phyloP scores from a whole-genome alignment of 106 monocot genomes.

The Allium cepa region DNA sequence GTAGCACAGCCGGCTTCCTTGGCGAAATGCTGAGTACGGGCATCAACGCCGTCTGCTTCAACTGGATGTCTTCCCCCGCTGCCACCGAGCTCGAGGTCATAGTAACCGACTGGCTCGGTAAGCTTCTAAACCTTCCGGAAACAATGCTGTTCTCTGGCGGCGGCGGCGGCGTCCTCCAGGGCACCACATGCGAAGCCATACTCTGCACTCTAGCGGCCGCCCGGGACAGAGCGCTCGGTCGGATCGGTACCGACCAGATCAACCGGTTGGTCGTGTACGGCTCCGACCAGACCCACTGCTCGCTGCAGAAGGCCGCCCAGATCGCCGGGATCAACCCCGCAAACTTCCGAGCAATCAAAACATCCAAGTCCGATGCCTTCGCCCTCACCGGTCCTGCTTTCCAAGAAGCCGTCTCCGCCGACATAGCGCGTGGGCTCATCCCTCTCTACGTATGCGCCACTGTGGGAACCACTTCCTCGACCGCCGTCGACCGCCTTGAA shows the following conservation, averaged over 20 bases:
- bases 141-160: slow-evolving; percentile 18
- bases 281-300: slow-evolving; percentile 36
- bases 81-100: slow-evolving; percentile 17
- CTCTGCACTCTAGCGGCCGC: slow-evolving; percentile 8
- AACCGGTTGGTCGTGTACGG: slow-evolving; percentile 24
- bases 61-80: slow-evolving; percentile 16
- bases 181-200: slow-evolving; percentile 24
- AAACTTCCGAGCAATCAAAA: slow-evolving; percentile 22
- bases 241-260: slow-evolving; percentile 10
- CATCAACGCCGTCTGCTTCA: slow-evolving; percentile 16
- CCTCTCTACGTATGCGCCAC: slow-evolving; percentile 36
- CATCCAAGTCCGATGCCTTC: slow-evolving; percentile 9
- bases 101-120: slow-evolving; percentile 18
- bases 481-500: slow-evolving; percentile 18
- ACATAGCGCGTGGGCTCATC: slow-evolving; percentile 16
- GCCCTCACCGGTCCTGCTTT: slow-evolving; percentile 6
- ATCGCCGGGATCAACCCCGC: slow-evolving; percentile 21
- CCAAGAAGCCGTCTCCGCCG: background rate
- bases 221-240: background rate
- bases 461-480: slow-evolving; percentile 29
- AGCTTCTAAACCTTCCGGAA: slow-evolving; percentile 6
- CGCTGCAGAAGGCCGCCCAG: slow-evolving; percentile 25
- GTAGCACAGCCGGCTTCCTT: slow-evolving; percentile 17
- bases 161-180: slow-evolving; percentile 16
- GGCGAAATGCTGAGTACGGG: slow-evolving; percentile 23